Evolutionary conservation across 2,329 filamentous ascomycete species (phyloP).

Genomic region (Lachnellula cervina): DNA sequence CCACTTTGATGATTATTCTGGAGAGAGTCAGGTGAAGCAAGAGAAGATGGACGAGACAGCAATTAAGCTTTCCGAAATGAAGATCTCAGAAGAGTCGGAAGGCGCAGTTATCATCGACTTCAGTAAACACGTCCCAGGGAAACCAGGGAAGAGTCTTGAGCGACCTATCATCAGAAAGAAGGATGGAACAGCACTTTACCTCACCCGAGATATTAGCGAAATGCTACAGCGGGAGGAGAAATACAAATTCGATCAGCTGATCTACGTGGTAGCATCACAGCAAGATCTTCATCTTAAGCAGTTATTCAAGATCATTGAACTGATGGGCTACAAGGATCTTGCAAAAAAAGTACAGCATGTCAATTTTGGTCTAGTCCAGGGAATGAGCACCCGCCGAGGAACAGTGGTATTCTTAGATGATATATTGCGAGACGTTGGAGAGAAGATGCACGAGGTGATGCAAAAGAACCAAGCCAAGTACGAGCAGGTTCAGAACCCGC

Average conservation of each 20-base stretch:
- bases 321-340: conserved; percentile 65
- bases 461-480: conserved; percentile 87
- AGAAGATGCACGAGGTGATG: conserved; percentile 99
- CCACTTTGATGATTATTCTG: conserved; percentile 65
- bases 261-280: conserved; percentile 69
- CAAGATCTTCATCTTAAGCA: conserved; percentile 71
- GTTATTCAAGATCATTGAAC: conserved; percentile 70
- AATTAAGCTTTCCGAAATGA: conserved; percentile 57
- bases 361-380: conserved; percentile 69
- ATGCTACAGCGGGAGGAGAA: conserved; percentile 60
- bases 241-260: conserved; percentile 71
- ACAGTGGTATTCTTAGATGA: conserved; percentile 71
- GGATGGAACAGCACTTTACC: conserved; percentile 71
- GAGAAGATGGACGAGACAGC: conserved; percentile 62
- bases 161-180: conserved; percentile 67
- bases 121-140: conserved; percentile 59
- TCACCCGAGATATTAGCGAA: conserved; percentile 74
- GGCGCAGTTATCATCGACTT: conserved; percentile 71
- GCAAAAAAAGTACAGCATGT: conserved; percentile 66
- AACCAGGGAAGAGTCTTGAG: conserved; percentile 64
- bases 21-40: conserved; percentile 68
- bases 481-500: conserved; percentile 78
- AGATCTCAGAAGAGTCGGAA: conserved; percentile 64
- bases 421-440: conserved; percentile 73
- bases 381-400: conserved; percentile 66